Evolutionary conservation across 768 basidiomycete species (phyloP).

Genomic region (Rhizopogon vulgaris): DNA sequence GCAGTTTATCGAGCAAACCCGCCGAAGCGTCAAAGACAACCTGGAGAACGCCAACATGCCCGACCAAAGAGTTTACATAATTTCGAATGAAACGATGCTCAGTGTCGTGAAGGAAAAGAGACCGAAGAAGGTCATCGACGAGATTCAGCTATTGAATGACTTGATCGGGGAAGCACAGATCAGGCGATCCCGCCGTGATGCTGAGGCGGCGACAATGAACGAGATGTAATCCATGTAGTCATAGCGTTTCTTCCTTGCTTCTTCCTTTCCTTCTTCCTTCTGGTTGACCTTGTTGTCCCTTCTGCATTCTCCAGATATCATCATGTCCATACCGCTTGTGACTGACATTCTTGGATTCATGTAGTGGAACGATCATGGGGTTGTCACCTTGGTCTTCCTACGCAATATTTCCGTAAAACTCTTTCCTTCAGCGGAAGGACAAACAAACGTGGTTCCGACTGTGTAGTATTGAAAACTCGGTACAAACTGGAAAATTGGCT

Average conservation of each 20-base stretch:
- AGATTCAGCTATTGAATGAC: conserved; percentile 22
- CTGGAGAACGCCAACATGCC: conserved; percentile 19
- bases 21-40: conserved; percentile 17
- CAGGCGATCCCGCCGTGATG: not conserved
- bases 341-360: no score
- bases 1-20: conserved; percentile 22
- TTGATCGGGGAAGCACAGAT: conserved; percentile 10
- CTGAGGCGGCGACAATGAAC: no score
- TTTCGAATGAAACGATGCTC: conserved; percentile 18
- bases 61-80: conserved; percentile 23
- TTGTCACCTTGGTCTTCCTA: no score
- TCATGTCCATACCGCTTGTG: not conserved
- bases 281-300: no score
- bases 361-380: no score
- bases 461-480: no score
- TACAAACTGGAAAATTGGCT: no score
- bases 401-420: no score
- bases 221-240: not conserved
- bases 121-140: conserved; percentile 19
- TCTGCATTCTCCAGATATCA: not conserved
- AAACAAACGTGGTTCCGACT: no score
- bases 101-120: conserved; percentile 18
- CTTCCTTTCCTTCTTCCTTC: not conserved
- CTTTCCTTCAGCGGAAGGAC: no score
- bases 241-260: not conserved